Conservation (phyloP, 2,329 filamentous ascomycete species). For the Apiospora rasikravindrae region DNA sequence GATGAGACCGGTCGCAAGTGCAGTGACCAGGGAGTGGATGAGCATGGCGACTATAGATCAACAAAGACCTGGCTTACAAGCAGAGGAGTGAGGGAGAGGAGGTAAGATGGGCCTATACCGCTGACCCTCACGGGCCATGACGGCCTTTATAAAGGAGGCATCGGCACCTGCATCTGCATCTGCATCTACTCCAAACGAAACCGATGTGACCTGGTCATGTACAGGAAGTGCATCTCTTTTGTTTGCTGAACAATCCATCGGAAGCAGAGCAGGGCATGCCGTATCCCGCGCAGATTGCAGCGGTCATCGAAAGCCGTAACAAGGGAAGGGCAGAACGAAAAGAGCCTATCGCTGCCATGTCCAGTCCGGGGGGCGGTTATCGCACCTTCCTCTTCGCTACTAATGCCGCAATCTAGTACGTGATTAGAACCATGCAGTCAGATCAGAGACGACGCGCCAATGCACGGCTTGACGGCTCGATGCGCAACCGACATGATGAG, state of each 20-base stretch:
- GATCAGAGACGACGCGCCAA: background rate
- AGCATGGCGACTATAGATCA: conserved; percentile 26
- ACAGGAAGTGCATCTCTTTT: background rate
- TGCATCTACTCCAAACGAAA: background rate
- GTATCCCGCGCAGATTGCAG: background rate
- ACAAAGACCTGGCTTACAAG: background rate
- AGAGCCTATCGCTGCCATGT: background rate
- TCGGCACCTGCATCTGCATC: background rate
- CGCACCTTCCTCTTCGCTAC: conserved; percentile 1
- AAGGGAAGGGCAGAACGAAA: background rate
- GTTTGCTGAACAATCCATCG: background rate
- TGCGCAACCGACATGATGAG: background rate
- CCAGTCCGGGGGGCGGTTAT: conserved; percentile 1
- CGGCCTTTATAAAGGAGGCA: background rate
- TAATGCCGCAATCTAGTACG: background rate
- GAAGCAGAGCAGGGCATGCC: background rate
- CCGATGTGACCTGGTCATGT: background rate
- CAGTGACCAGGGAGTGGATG: conserved; percentile 26
- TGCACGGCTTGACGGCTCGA: background rate
- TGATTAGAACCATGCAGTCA: conserved; percentile 9
- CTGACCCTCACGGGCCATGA: background rate
- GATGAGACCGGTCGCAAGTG: conserved; percentile 27
- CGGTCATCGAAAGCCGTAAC: background rate
- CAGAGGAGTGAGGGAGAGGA: background rate
- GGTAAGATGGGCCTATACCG: background rate